phyloP scores from a whole-genome alignment of 1,139 yeast species.

The Lodderomyces pseudojiufengensis region DNA sequence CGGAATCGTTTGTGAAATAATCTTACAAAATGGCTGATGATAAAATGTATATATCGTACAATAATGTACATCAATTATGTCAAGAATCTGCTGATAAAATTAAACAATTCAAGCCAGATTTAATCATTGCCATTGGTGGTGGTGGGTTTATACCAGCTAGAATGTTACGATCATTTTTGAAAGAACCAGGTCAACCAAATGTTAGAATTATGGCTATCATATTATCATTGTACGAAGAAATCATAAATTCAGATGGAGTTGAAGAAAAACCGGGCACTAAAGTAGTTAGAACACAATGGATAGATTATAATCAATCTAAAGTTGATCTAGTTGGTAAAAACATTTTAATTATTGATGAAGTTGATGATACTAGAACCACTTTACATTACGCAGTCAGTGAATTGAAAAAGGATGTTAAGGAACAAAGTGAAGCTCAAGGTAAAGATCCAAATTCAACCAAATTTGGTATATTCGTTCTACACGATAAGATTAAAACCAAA shows the following conservation, averaged over 20 bases:
- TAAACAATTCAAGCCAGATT: conserved; percentile 71
- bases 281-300: conserved; percentile 94
- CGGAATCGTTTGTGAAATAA: too few relatives aligned
- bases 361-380: conserved; percentile 94
- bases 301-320: conserved; percentile 70
- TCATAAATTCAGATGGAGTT: conserved; percentile 53
- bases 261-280: conserved; percentile 64
- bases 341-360: conserved; percentile 85
- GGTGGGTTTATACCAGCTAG: conserved; percentile 98
- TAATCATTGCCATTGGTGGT: conserved; percentile 88
- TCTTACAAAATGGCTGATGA: conserved; percentile 27
- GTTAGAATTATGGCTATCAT: conserved; percentile 94
- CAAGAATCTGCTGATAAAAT: conserved; percentile 76
- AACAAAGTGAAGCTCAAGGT: conserved; percentile 48
- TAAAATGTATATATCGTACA: conserved; percentile 84
- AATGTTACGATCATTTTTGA: conserved; percentile 85
- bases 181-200: conserved; percentile 81
- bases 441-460: conserved; percentile 57
- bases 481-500: conserved; percentile 88
- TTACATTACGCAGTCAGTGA: conserved; percentile 88
- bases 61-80: conserved; percentile 89
- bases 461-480: conserved; percentile 87
- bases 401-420: conserved; percentile 75
- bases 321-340: conserved; percentile 74
- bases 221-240: conserved; percentile 81